phyloP scores from a whole-genome alignment of 2,329 filamentous ascomycete genomes.

The Didymella pinodella region DNA sequence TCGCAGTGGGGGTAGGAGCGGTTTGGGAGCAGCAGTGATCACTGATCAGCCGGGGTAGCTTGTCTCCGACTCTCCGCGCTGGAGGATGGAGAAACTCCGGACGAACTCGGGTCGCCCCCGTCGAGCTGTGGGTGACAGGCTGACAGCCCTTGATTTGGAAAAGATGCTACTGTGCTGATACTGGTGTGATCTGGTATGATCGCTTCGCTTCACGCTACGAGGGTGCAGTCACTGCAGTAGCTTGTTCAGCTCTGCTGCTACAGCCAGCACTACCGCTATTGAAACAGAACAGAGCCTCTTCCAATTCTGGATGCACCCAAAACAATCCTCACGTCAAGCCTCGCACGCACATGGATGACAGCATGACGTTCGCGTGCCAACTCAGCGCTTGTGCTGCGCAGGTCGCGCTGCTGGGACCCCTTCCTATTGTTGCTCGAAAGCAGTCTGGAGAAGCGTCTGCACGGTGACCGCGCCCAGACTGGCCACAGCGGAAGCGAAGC shows the following conservation, averaged over 20 bases:
- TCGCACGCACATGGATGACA: constrained; percentile 10
- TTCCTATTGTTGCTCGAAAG: background rate
- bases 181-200: background rate
- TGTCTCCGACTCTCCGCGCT: background rate
- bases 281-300: constrained; percentile 11
- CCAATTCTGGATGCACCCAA: background rate
- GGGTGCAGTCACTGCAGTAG: background rate
- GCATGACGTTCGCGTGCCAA: constrained; percentile 8
- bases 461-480: constrained; percentile 15
- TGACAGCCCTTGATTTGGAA: background rate
- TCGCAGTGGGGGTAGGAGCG: background rate
- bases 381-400: background rate
- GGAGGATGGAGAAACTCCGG: background rate
- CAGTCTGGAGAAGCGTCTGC: constrained; percentile 6
- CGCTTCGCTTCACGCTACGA: background rate
- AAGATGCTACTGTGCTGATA: background rate
- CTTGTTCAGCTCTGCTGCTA: background rate
- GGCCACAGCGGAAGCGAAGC: constrained; percentile 6
- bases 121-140: too few species aligned
- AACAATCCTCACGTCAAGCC: constrained; percentile 2
- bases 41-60: constrained; percentile 6
- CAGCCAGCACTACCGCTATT: background rate
- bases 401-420: background rate
- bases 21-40: background rate
- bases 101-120: constrained; percentile 5